Base-by-base conservation (phyloP, 2,329 filamentous ascomycete species). In the Monosporascus sp. region DNA sequence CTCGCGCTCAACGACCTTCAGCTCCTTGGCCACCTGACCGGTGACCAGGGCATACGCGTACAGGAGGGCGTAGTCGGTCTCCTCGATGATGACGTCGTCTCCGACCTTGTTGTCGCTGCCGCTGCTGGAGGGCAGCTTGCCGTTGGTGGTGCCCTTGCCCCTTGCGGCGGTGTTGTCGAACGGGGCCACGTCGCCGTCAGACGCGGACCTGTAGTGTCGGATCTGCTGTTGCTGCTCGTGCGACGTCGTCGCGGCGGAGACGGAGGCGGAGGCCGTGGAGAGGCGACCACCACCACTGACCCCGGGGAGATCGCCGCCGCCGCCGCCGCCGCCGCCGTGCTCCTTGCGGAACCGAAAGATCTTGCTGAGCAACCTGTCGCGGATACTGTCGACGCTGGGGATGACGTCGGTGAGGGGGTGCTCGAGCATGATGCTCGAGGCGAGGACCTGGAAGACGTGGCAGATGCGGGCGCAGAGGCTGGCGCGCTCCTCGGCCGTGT, bases 391-490 rank as follows among this genome's bases (percentile, higher is more conserved):
- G 35, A 95, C 88, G 56, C 86, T 91, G 0, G 94, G 94, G 43
- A 97, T 78, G 14, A 89, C 89, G 65, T 97, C 91, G 37, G 88
- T 93, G 54, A 99, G 78, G 0, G 94, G 92, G 63, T 96, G 97
- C 71, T 96, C 92, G 8, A 97, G 80, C 78, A 96, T 96, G 74
- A 97, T 85, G 16, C 89, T 96, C 43, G 89, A 94, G 1, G 94
- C 94, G 58, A 99, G 82, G 6, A 97, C 94, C 65, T 85, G 78
- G 58, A 84, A 84, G 17, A 99, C 80, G 78, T 97, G 94, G 67
- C 91, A 95, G 63, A 97, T 95, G 50, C 94, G 85, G 51, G 89
- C 84, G 63, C 91, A 96, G 35, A 99, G 78, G 57, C 92, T 85
- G 9, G 81, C 82, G 51, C 94, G 83, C 71, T 99, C 93, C 8